These are phyloP conservation scores for Debaryomyces prosopidis DNA, from an alignment of 805 yeast genomes.

Conservation along the genomic window DNA sequence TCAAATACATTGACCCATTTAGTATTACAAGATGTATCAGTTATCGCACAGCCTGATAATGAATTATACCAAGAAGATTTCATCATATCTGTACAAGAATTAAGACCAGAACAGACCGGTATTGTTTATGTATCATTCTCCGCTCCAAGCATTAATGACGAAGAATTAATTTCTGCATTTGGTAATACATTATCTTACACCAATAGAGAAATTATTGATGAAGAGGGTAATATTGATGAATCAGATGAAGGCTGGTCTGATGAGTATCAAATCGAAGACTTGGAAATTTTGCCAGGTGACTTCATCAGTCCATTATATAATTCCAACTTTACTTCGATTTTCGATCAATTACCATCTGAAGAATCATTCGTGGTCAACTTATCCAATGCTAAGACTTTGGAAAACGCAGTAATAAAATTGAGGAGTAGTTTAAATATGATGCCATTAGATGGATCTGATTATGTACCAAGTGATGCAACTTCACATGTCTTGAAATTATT, in stretches of 20 bases:
- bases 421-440: constrained; percentile 46
- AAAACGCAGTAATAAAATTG: constrained; percentile 51
- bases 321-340: constrained; percentile 70
- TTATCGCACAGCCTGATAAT: constrained; percentile 62
- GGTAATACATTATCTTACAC: constrained; percentile 71
- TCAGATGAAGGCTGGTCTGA: constrained; percentile 86
- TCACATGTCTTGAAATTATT: constrained; percentile 77
- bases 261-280: constrained; percentile 86
- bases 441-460: constrained; percentile 74
- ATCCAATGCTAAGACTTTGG: constrained; percentile 38
- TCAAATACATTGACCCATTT: constrained; percentile 82
- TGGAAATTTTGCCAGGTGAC: constrained; percentile 77
- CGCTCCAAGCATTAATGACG: constrained; percentile 53
- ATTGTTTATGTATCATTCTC: constrained; percentile 76
- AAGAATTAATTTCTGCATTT: constrained; percentile 46
- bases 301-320: constrained; percentile 75
- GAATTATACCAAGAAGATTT: constrained; percentile 66
- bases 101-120: constrained; percentile 71
- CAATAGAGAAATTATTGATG: constrained; percentile 76
- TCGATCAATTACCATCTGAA: constrained; percentile 64
- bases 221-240: constrained; percentile 63
- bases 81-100: constrained; percentile 68
- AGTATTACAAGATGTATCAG: constrained; percentile 74
- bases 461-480: constrained; percentile 56
- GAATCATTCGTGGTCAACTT: constrained; percentile 73